Evolutionary conservation across 1,284 basidiomycete genomes (phyloP).

Genomic region (Microbotryum lychnidis-dioicae): DNA sequence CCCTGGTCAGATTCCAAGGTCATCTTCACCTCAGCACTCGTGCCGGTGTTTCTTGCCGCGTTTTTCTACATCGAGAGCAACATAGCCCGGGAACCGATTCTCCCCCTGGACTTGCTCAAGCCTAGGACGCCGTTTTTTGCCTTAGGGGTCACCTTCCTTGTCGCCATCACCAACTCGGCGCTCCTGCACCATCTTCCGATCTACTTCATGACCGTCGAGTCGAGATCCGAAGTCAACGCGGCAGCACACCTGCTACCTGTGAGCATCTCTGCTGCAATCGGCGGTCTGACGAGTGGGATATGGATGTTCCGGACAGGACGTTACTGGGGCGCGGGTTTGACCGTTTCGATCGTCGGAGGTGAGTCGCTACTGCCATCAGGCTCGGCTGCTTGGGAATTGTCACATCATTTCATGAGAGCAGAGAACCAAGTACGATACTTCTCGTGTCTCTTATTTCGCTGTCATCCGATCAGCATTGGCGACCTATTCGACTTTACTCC

Average conservation of each 20-base stretch:
- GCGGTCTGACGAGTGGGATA: constrained; percentile 64
- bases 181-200: constrained; percentile 60
- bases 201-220: constrained; percentile 72
- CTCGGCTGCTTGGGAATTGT: neutral
- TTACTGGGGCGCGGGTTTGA: neutral
- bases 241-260: constrained; percentile 72
- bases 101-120: constrained; percentile 7
- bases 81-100: constrained; percentile 54
- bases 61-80: constrained; percentile 60
- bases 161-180: too few relatives aligned
- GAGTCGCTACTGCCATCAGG: neutral
- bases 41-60: constrained; percentile 46
- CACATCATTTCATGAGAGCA: neutral
- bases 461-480: neutral
- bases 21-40: constrained; percentile 48
- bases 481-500: neutral
- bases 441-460: neutral
- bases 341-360: constrained; percentile 31
- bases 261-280: constrained; percentile 42
- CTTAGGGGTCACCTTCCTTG: too few relatives aligned
- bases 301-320: constrained; percentile 19
- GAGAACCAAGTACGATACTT: too few relatives aligned
- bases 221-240: constrained; percentile 33
- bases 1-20: constrained; percentile 55
- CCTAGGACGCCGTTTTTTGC: constrained; percentile 5